Conservation (phyloP, 345 rosid genomes). For the Aquilaria yunnanensis region DNA sequence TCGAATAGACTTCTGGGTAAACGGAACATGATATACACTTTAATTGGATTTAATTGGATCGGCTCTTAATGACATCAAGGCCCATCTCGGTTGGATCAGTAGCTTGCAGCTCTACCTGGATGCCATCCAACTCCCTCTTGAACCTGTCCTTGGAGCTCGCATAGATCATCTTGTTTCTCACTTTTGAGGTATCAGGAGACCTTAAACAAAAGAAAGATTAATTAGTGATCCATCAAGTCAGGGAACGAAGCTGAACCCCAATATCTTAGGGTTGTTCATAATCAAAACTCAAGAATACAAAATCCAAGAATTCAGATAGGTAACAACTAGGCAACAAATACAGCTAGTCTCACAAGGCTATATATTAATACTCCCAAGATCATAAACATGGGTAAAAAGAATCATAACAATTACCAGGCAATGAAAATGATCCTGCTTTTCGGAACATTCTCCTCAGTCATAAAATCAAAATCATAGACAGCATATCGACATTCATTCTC, state of each 20-base stretch:
- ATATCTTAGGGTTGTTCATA: too few species aligned
- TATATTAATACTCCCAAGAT: too few species aligned
- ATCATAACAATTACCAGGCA: constrained; percentile 34
- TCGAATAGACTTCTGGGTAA: constrained; percentile 15
- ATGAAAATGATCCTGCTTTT: constrained; percentile 64
- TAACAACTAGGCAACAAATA: too few species aligned
- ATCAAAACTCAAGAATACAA: too few species aligned
- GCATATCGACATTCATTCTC: constrained; percentile 67
- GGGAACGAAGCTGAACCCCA: too few species aligned
- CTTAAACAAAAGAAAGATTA: constrained; percentile 14
- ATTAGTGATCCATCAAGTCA: too few species aligned
- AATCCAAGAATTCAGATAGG: too few species aligned
- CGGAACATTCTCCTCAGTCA: constrained; percentile 54
- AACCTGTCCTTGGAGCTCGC: constrained; percentile 25
- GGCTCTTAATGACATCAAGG: constrained; percentile 62
- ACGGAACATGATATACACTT: constrained; percentile 2
- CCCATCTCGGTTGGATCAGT: constrained; percentile 73
- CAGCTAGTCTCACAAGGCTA: too few species aligned
- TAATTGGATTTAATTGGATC: constrained; percentile 23
- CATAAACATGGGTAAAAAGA: too few species aligned
- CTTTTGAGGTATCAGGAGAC: constrained; percentile 54
- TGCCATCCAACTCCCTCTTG: constrained; percentile 54
- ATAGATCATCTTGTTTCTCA: constrained; percentile 73
- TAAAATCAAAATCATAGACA: constrained; percentile 55
- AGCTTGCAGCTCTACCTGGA: constrained; percentile 65